Base-by-base conservation (phyloP, 2,329 filamentous ascomycete genomes). In the Colletotrichum tabaci region DNA sequence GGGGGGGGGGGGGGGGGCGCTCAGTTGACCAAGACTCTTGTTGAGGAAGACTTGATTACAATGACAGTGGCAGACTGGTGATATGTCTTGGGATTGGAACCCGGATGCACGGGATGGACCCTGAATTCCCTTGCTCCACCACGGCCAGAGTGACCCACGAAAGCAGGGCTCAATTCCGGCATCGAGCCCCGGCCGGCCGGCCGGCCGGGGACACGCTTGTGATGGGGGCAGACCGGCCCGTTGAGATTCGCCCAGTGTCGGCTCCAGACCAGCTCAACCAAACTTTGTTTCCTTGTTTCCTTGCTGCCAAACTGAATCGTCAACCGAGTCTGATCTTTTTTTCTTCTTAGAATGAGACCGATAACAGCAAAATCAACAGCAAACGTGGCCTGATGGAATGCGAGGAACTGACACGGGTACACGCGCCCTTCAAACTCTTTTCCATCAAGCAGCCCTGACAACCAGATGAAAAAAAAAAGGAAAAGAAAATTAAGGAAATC, bases 301-400 rank as follows among this genome's bases (percentile, higher is more conserved):
- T 26, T 26, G 26, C 26, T 26, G 26, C 26, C 26, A 26, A 4
- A 26, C 26, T 26, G 26, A 26, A 26, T 26, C 26, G 26, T 26
- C 26, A 26, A 26, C 26, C 26, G 26, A 26, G 26, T 26, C 26
- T 26, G 26, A 4, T 26, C 26, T 4, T 4, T 26, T 26, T 26
- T 26, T 26, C 4, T 26, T 26, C 26, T 26, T 26, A 26, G 4
- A 4, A 26, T 26, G 26, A 26, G 4, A 26, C 26, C 3, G 4
- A 26, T 26, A 4, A 26, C 26, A 26, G 13, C 21, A 7, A 13
- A 18, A 23, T 61, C 35, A 46, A 68, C 44, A n/a, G 44, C 21
- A 58, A 63, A 68, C 65, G 58, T 63, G 65, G 58, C 46, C 52
- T 26, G 58, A 50, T 55, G 47, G 57, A 40, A 68, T 23, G 56